A percentile compares a stretch with the other conserved stretches of the same genome.
phyloP scores from a whole-genome alignment of 2,329 filamentous ascomycete species.

The Fusarium irregulare region DNA sequence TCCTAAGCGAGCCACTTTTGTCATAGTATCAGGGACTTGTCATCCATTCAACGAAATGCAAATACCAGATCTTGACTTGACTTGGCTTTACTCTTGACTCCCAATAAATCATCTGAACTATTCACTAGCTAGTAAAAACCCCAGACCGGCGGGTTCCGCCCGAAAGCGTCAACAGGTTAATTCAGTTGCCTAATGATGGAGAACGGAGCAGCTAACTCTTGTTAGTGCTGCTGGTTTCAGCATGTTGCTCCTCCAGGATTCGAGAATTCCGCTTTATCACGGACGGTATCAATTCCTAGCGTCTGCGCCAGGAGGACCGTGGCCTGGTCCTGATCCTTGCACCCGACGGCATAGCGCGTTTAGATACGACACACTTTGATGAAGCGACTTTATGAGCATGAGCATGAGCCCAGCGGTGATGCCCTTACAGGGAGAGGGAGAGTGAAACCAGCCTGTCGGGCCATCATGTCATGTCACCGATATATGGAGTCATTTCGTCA shows the following conservation, averaged over 20 bases:
- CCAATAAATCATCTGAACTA: background rate
- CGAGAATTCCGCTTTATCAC: slow-evolving; percentile 7
- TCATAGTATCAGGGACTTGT: background rate
- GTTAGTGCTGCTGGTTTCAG: slow-evolving; percentile 16
- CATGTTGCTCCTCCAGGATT: slow-evolving; percentile 10
- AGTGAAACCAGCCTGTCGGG: slow-evolving; percentile 31
- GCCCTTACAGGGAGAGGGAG: slow-evolving; percentile 6
- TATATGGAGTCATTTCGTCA: slow-evolving; percentile 32
- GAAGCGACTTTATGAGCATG: slow-evolving; percentile 16
- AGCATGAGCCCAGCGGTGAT: background rate
- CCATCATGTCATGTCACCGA: background rate
- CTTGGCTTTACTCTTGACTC: too few species aligned
- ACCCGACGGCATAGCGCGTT: slow-evolving; percentile 25
- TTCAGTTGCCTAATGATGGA: slow-evolving; percentile 15
- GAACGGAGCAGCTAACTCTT: background rate
- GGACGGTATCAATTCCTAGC: background rate
- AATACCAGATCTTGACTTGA: slow-evolving; percentile 8
- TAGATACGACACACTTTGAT: slow-evolving; percentile 21
- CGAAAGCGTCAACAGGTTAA: slow-evolving; percentile 1
- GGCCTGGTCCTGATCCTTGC: slow-evolving; percentile 28
- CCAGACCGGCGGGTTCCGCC: background rate
- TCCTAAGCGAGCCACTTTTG: slow-evolving; percentile 8
- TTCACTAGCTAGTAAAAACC: background rate
- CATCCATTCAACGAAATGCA: background rate
- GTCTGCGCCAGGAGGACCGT: background rate